A percentile compares a stretch with the other conserved stretches of the same genome.
Conservation (phyloP, 768 basidiomycete genomes). For the Tricholoma terreum region DNA sequence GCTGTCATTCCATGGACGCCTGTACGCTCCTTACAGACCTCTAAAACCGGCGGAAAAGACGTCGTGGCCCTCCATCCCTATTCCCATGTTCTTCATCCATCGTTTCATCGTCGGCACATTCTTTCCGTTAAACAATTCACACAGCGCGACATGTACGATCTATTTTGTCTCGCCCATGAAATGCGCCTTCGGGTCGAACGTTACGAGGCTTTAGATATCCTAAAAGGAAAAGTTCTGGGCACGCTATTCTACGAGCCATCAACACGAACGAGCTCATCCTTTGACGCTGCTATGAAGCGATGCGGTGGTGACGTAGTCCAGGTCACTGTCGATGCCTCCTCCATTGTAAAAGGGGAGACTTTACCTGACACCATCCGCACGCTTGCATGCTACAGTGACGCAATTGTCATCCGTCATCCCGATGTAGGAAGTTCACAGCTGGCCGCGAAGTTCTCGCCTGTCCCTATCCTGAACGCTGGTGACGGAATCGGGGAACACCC, state of each 20-base stretch:
- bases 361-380: conserved; percentile 93
- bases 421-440: conserved; percentile 90
- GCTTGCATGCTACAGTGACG: conserved; percentile 92
- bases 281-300: conserved; percentile 98
- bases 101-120: conserved; percentile 92
- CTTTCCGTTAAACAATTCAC: conserved; percentile 93
- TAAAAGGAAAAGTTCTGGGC: conserved; percentile 88
- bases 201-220: conserved; percentile 80
- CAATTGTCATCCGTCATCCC: conserved; percentile 92
- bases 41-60: conserved; percentile 24
- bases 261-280: conserved; percentile 92
- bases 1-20: conserved; percentile 27
- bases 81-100: conserved; percentile 64
- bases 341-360: conserved; percentile 90
- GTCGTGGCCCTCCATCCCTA: conserved; percentile 38
- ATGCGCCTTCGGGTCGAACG: conserved; percentile 97
- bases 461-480: conserved; percentile 95
- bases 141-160: conserved; percentile 84
- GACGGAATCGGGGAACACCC: conserved; percentile 98
- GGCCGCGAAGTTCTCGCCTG: conserved; percentile 92
- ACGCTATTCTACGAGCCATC: conserved; percentile 97
- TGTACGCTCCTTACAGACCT: conserved; percentile 19
- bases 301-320: conserved; percentile 93
- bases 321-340: conserved; percentile 76
- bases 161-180: conserved; percentile 94